These are phyloP conservation scores for Fraxinus paxiana DNA, from an alignment of 305 asterid genomes.

Conservation along the genomic window DNA sequence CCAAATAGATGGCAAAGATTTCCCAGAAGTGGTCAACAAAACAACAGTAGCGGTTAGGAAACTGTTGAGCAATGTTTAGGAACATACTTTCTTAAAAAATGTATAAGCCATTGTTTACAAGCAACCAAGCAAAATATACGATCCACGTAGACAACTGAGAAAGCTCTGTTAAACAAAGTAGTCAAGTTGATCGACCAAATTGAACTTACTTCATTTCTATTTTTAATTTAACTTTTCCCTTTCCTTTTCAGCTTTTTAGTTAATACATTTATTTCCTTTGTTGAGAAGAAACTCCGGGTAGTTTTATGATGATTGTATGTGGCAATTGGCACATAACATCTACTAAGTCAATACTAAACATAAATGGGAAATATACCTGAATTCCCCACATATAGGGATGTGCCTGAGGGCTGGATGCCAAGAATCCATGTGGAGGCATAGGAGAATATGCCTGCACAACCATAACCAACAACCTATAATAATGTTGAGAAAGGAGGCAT, in stretches of 20 bases:
- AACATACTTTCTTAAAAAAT: not conserved
- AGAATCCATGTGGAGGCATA: slow-evolving; percentile 84
- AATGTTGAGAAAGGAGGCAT: slow-evolving; percentile 4
- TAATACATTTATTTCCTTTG: not conserved
- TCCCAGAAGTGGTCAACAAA: not conserved
- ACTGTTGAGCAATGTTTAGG: not conserved
- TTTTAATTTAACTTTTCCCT: not conserved
- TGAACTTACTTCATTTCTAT: not conserved
- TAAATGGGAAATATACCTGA: slow-evolving; percentile 48
- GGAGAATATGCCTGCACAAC: slow-evolving; percentile 77
- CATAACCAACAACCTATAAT: slow-evolving; percentile 21
- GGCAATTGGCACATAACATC: not conserved
- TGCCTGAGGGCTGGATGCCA: slow-evolving; percentile 85
- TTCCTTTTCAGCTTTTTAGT: not conserved
- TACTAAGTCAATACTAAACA: not conserved
- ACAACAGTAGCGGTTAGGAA: not conserved
- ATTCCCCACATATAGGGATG: slow-evolving; percentile 99
- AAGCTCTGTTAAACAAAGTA: not conserved
- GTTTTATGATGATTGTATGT: not conserved
- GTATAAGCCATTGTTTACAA: slow-evolving; percentile 8
- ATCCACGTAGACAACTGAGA: not conserved
- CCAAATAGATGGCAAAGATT: not conserved
- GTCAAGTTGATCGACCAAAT: not conserved
- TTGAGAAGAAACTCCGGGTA: not conserved
- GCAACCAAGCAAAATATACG: not conserved